Base-by-base conservation (phyloP, 192 early-diverging fungal species). In the Podila epigama region DNA sequence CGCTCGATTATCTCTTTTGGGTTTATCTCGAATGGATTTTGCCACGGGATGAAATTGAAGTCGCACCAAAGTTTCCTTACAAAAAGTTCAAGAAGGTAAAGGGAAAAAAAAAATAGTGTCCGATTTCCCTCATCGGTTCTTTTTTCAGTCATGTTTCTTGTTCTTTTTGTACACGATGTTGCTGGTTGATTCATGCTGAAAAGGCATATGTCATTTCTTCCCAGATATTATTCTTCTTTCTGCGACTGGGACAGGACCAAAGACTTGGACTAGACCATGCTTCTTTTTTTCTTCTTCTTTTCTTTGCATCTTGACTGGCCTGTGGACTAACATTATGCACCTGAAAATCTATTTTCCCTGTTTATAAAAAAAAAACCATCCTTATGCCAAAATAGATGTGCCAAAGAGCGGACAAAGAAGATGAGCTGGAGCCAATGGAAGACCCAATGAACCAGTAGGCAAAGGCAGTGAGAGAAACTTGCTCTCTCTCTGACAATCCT, bases 1-100 rank as follows among this genome's bases (percentile, higher is more conserved):
- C 95, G 8, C 73, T 96, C 3, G 92, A 96, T 67, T 94, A 94
- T 81, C 66, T 97, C 51, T 68, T 97, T 25, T 93, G 87, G 70
- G 84, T 87, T 9, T 85, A 97, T 36, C 80, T 98, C 32, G 95
- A 96, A 62, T 93, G 88, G 88, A 39, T 93, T 28, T 88, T 93
- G 66, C 96, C 97, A 13, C 71, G 80, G 28, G 79, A 84, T 35
- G 53, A 77, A 15, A 94, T 98, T 58, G 94, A 96, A 42, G 48
- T 79, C 16, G 95, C 92, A 1, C 88, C 87, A 32, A 71, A 78
- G 40, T 94, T 94, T 67, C 85, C 87, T 3, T 87, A 87, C 59
- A 79, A 88, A 57, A 83, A 83, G 60, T 90, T 88, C 55, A 77
- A 71, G 41, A 82, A 85, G 69, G 81, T 83, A 60, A n/a, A 35